Base-by-base conservation (phyloP, 2,329 filamentous ascomycete genomes). In the Ramularia endophylla region DNA sequence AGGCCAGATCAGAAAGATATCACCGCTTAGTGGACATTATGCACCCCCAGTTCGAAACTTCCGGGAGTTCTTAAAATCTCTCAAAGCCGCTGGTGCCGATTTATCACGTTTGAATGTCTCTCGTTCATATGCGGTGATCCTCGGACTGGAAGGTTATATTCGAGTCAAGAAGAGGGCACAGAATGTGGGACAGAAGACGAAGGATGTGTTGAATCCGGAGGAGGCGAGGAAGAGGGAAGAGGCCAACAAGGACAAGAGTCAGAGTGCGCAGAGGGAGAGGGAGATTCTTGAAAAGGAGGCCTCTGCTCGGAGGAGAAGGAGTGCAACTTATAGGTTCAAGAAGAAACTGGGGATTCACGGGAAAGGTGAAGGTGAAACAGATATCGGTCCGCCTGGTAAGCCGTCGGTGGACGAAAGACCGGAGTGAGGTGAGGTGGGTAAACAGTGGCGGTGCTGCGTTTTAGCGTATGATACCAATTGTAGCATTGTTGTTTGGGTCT, bases 11-110 rank as follows among this genome's bases (percentile, higher is more conserved):
- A 73, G 77, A 2, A 81, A 80, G 37, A 70, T 94, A 7, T 85
- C 82, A 3, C 87, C 73, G 0, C 57, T 78, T 3, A 71, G 65
- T 28, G 88, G 88, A 0, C 88, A 95, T 64, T 95, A 95, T 61
- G 78, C 87, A 1, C 88, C 88, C 0, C 86, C 88, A 0, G 78
- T 85, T 1, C 76, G 78, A 46, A 94, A 90, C 59, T 94, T 95
- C 58, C 79, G 84, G 20, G 81, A 83, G 1, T 94, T 95, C 56
- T 76, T 94, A 2, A 77, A 80, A 47, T 81, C 73, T 7, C 70
- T 95, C 4, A 78, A 81, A 52, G 79, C 81, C 1, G 76, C 76
- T 22, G 84, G 84, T 1, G 87, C 83, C 0, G 88, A 95, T 61
- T 85, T 89, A 77, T 78, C 75, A 11, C 81, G 77, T 18, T 80